Percentiles rank a stretch among this genome's conserved stretches.
Evolutionary conservation across 805 yeast genomes (phyloP).

Genomic region (Phaffomyces antillensis): DNA sequence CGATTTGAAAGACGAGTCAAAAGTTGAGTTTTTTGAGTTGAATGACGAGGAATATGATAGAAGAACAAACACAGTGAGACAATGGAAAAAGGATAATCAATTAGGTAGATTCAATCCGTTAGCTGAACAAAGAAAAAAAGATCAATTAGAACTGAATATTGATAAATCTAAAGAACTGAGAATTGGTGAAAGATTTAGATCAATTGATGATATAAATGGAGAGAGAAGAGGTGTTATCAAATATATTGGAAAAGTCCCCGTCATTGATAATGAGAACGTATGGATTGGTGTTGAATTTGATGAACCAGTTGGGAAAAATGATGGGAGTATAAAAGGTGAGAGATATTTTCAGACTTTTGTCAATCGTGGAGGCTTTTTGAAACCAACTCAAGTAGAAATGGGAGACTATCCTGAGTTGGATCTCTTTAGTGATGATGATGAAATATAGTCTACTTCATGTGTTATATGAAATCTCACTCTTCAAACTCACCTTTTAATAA

Average conservation of each 20-base stretch:
- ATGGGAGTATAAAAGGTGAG: slow-evolving; percentile 63
- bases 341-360: slow-evolving; percentile 48
- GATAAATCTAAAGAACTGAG: slow-evolving; percentile 28
- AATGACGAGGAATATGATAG: slow-evolving; percentile 56
- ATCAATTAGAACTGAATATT: slow-evolving; percentile 21
- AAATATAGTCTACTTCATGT: too few species aligned
- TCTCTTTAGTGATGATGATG: slow-evolving; percentile 38
- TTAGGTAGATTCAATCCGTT: slow-evolving; percentile 70
- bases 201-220: slow-evolving; percentile 35
- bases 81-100: slow-evolving; percentile 66
- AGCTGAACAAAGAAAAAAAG: slow-evolving; percentile 26
- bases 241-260: slow-evolving; percentile 62
- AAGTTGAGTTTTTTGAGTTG: slow-evolving; percentile 37
- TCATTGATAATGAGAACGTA: slow-evolving; percentile 41
- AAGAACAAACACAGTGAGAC: slow-evolving; percentile 55
- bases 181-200: slow-evolving; percentile 49
- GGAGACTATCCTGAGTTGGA: slow-evolving; percentile 56
- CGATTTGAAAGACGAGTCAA: slow-evolving; percentile 28
- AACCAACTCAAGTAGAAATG: slow-evolving; percentile 58
- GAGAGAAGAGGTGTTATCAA: slow-evolving; percentile 65
- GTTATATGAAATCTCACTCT: too few species aligned
- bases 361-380: slow-evolving; percentile 72
- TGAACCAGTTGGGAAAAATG: slow-evolving; percentile 81
- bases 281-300: slow-evolving; percentile 89
- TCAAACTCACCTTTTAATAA: too few species aligned